Evolutionary conservation across 208 protist genomes (phyloP).

Genomic region (Angomonas ambiguus): DNA sequence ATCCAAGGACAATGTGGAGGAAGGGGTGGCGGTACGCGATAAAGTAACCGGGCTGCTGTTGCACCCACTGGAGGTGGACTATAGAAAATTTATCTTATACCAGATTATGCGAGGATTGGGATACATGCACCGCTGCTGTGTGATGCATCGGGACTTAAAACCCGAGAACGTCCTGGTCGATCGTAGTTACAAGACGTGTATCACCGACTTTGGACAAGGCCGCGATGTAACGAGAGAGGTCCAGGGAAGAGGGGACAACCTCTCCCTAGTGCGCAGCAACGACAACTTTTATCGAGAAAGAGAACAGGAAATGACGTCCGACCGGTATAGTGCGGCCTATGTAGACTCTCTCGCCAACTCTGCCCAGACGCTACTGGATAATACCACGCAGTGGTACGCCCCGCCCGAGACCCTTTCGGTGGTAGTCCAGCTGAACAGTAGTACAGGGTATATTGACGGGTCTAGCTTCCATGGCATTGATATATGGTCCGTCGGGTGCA

Average conservation of each 20-base stretch:
- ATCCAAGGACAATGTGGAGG: not conserved
- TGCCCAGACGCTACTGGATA: constrained; percentile 66
- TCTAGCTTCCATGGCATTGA: constrained; percentile 74
- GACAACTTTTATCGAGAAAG: not conserved
- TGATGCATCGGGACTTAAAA: constrained; percentile 93
- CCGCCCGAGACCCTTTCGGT: constrained; percentile 97
- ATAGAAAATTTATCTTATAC: constrained; percentile 96
- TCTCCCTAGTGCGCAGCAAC: not conserved
- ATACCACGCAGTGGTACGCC: constrained; percentile 95
- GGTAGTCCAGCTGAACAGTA: constrained; percentile 31
- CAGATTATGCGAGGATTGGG: constrained; percentile 95
- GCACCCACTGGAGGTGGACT: constrained; percentile 93
- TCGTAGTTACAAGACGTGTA: constrained; percentile 86
- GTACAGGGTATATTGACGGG: constrained; percentile 76
- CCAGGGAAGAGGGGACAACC: not conserved
- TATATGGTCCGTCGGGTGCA: constrained; percentile 91
- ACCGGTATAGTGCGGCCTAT: constrained; percentile 2
- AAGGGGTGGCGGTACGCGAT: not conserved
- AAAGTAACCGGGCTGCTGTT: constrained; percentile 39
- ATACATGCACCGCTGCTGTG: constrained; percentile 87
- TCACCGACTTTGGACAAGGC: constrained; percentile 97
- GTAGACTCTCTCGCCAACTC: constrained; percentile 18
- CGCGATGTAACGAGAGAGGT: constrained; percentile 50
- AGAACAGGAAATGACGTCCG: too few relatives aligned
- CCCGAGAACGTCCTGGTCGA: constrained; percentile 91